Conservation (phyloP, 306 rosid species). For the Cucumis cinereus region DNA sequence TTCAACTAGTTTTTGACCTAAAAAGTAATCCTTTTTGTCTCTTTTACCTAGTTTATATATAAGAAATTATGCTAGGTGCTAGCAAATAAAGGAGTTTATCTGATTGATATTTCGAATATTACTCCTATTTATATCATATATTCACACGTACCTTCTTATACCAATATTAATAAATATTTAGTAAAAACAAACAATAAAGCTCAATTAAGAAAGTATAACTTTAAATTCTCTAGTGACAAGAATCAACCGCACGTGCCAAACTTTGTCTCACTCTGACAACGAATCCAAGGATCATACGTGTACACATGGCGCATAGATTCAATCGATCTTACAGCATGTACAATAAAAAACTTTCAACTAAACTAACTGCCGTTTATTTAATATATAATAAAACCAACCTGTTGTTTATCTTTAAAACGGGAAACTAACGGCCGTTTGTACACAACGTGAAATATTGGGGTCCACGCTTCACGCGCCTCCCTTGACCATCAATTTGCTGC, state of each 20-base stretch:
- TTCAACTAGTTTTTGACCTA: too few species aligned
- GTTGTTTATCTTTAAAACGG: neutral
- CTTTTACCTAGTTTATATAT: too few species aligned
- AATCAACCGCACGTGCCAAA: neutral
- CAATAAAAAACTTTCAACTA: neutral
- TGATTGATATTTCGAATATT: too few species aligned
- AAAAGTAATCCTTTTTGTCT: too few species aligned
- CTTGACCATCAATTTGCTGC: neutral
- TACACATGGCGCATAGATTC: neutral
- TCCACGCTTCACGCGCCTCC: slow-evolving; percentile 2
- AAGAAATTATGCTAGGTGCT: too few species aligned
- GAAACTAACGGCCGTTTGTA: neutral
- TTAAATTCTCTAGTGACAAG: neutral
- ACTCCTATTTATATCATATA: too few species aligned
- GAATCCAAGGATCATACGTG: neutral
- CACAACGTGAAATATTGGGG: neutral
- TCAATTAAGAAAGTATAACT: neutral
- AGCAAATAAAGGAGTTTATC: too few species aligned
- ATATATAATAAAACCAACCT: neutral
- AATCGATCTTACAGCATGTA: neutral
- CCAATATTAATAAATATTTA: too few species aligned
- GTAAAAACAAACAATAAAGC: neutral
- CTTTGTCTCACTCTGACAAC: neutral
- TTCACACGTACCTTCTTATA: too few species aligned
- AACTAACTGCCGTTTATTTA: neutral